A percentile compares a stretch with the other conserved stretches of the same genome.
These are phyloP conservation scores for Suillus americanus DNA, from an alignment of 768 basidiomycete genomes.

Conservation along the genomic window DNA sequence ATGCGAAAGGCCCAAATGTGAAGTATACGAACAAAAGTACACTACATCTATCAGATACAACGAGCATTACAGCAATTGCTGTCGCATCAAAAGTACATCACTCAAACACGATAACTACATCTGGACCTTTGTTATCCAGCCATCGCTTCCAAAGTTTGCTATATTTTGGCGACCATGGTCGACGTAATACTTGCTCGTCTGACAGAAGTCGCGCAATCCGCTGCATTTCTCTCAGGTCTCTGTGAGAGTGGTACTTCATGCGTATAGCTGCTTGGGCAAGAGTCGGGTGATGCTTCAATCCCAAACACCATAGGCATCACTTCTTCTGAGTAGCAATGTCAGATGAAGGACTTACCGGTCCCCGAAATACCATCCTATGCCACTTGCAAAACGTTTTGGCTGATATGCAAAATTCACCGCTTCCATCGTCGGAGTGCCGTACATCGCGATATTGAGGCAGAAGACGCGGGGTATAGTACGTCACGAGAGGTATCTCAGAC, in stretches of 20 bases:
- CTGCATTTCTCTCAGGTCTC: slow-evolving; percentile 40
- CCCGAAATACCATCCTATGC: slow-evolving; percentile 45
- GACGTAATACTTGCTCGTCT: slow-evolving; percentile 36
- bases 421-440: slow-evolving; percentile 4
- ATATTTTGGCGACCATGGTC: slow-evolving; percentile 29
- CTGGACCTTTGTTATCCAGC: slow-evolving; percentile 29
- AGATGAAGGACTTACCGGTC: slow-evolving; percentile 33
- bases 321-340: neutral
- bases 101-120: slow-evolving; percentile 6
- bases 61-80: neutral
- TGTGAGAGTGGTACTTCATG: slow-evolving; percentile 36
- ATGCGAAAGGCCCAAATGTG: slow-evolving; percentile 81
- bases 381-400: slow-evolving; percentile 42
- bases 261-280: slow-evolving; percentile 30
- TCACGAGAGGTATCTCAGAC: slow-evolving; percentile 23
- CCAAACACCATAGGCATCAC: neutral
- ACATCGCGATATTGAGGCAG: slow-evolving; percentile 38
- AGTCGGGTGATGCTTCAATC: slow-evolving; percentile 35
- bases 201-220: slow-evolving; percentile 41
- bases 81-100: neutral
- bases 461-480: slow-evolving; percentile 37
- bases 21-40: slow-evolving; percentile 9
- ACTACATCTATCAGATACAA: neutral
- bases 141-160: slow-evolving; percentile 39
- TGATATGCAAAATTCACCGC: slow-evolving; percentile 28